phyloP scores from a whole-genome alignment of 345 rosid species.

The Aquilaria yunnanensis region DNA sequence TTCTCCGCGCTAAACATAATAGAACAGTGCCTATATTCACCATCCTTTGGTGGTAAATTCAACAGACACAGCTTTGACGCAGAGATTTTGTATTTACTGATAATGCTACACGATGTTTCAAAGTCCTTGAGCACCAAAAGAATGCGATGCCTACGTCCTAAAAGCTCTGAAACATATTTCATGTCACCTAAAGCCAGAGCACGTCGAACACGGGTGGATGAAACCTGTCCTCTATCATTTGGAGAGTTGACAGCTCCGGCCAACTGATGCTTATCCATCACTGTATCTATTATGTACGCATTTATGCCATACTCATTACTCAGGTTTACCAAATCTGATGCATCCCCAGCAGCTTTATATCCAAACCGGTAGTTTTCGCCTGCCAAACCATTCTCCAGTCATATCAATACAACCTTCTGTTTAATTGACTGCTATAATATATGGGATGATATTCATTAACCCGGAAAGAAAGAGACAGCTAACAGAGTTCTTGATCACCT shows the following conservation, averaged over 20 bases:
- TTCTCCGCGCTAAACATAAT: conserved; percentile 33
- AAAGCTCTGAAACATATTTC: conserved; percentile 74
- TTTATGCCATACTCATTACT: conserved; percentile 63
- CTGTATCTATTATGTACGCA: conserved; percentile 69
- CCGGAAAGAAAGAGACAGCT: neutral
- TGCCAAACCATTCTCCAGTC: conserved; percentile 18
- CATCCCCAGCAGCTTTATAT: conserved; percentile 87
- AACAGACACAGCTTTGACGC: conserved; percentile 49
- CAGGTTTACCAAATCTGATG: conserved; percentile 58
- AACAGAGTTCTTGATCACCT: conserved; percentile 33
- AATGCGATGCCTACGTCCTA: conserved; percentile 82
- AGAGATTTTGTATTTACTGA: conserved; percentile 31
- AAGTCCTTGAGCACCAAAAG: conserved; percentile 35
- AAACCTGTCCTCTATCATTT: conserved; percentile 87
- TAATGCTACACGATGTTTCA: conserved; percentile 16
- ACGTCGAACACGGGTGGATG: conserved; percentile 91
- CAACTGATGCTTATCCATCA: conserved; percentile 78
- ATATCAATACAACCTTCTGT: conserved; percentile 5
- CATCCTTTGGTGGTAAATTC: conserved; percentile 75
- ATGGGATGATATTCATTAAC: neutral
- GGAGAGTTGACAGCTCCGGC: conserved; percentile 22
- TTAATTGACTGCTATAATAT: neutral
- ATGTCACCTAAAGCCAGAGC: conserved; percentile 77
- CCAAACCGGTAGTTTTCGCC: conserved; percentile 94
- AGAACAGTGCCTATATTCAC: conserved; percentile 49